Percentiles rank a stretch among this genome's conserved stretches.
Conservation (phyloP, 129 eudicot species). For the Escallonia rubra region DNA sequence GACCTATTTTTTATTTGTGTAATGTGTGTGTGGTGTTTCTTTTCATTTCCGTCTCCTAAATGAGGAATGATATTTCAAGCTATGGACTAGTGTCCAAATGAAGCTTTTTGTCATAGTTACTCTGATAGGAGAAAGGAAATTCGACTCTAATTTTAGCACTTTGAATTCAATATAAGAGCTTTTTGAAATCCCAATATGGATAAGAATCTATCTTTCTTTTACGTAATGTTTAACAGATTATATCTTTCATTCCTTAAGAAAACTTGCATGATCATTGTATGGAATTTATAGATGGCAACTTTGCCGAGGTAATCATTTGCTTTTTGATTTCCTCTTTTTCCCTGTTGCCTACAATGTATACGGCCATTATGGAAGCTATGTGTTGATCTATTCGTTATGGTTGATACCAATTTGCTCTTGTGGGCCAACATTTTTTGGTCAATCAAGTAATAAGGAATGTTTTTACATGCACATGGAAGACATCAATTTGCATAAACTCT, state of each 20-base stretch:
- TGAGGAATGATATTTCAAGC: slow-evolving; percentile 34
- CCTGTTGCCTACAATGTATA: slow-evolving; percentile 30
- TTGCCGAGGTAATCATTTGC: slow-evolving; percentile 49
- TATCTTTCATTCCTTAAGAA: too few species aligned
- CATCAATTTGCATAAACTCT: neutral
- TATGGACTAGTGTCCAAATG: slow-evolving; percentile 39
- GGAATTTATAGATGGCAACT: slow-evolving; percentile 27
- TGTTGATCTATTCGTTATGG: slow-evolving; percentile 6
- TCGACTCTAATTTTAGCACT: too few species aligned
- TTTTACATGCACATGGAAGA: slow-evolving; percentile 7
- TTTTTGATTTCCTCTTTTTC: slow-evolving; percentile 34
- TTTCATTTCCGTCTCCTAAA: slow-evolving; percentile 20
- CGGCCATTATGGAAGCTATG: slow-evolving; percentile 13
- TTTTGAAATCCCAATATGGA: too few species aligned
- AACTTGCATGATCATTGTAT: too few species aligned
- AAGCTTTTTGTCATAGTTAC: slow-evolving; percentile 63
- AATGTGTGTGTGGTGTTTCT: neutral
- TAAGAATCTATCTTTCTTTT: too few species aligned
- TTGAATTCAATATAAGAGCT: too few species aligned
- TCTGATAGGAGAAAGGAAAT: slow-evolving; percentile 30
- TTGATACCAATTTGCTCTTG: slow-evolving; percentile 10
- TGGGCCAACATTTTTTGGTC: slow-evolving; percentile 11
- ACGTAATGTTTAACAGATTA: too few species aligned
- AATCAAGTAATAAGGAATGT: too few species aligned
- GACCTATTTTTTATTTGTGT: neutral